phyloP scores from a whole-genome alignment of 805 yeast genomes.

The Lipomyces lipofer region DNA sequence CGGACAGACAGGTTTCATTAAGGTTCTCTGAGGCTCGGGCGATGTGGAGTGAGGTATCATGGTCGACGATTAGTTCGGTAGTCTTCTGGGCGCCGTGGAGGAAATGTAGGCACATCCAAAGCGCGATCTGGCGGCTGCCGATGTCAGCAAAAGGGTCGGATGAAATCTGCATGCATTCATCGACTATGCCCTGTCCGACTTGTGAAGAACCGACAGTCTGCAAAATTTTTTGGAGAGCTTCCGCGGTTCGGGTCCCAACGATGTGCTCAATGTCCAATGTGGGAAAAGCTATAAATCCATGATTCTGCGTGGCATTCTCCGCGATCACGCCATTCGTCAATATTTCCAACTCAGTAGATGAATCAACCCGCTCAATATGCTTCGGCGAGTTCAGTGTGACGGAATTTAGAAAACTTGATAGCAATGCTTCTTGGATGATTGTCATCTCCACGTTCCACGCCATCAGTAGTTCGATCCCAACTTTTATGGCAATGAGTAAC shows the following conservation, averaged over 20 bases:
- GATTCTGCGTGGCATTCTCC: neutral
- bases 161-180: slow-evolving; percentile 17
- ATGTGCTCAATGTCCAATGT: slow-evolving; percentile 11
- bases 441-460: slow-evolving; percentile 19
- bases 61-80: slow-evolving; percentile 9
- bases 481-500: slow-evolving; percentile 4
- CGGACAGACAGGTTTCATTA: slow-evolving; percentile 11
- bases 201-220: slow-evolving; percentile 17
- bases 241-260: slow-evolving; percentile 9
- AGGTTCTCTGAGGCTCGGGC: slow-evolving; percentile 22
- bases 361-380: slow-evolving; percentile 2
- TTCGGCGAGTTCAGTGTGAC: slow-evolving; percentile 9
- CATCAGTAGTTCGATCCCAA: slow-evolving; percentile 18
- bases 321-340: neutral
- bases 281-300: slow-evolving; percentile 8
- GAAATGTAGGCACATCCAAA: slow-evolving; percentile 23
- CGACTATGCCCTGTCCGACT: slow-evolving; percentile 4
- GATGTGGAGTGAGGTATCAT: slow-evolving; percentile 10
- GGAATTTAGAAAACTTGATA: slow-evolving; percentile 8
- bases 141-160: slow-evolving; percentile 3
- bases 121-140: slow-evolving; percentile 8
- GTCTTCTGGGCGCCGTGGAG: slow-evolving; percentile 11
- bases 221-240: slow-evolving; percentile 7
- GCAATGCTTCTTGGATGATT: slow-evolving; percentile 15
- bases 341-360: neutral